Conservation (phyloP, 768 basidiomycete genomes). For the Cystobasidium tubakii region DNA sequence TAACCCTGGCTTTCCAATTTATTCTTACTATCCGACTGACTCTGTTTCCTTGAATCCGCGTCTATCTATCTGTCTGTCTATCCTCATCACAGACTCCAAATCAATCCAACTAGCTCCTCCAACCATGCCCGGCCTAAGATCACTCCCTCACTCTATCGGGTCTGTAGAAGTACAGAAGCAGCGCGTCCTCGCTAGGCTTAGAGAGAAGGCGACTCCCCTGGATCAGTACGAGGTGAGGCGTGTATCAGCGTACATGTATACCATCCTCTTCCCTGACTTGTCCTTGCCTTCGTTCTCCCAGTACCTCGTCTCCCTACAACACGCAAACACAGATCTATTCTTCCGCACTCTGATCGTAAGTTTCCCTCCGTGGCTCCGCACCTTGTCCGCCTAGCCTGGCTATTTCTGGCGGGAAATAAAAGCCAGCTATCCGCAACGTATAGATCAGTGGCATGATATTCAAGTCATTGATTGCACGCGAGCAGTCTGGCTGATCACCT, state of each 20-base stretch:
- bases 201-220: conserved; percentile 18
- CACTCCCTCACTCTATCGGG: conserved; percentile 34
- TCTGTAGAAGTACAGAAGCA: conserved; percentile 39
- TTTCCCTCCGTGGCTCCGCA: not conserved
- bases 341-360: conserved; percentile 30
- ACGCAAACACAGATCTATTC: conserved; percentile 24
- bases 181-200: conserved; percentile 42
- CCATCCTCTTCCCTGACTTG: not conserved
- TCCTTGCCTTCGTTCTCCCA: not conserved
- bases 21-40: no score
- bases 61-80: no score
- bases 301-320: conserved; percentile 31
- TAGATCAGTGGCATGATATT: no score
- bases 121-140: conserved; percentile 15
- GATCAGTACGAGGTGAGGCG: conserved; percentile 35
- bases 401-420: no score
- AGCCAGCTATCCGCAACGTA: no score
- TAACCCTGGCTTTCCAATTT: no score
- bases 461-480: no score
- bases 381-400: not conserved
- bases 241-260: not conserved
- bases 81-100: not conserved
- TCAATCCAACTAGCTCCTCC: not conserved
- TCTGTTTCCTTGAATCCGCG: no score
- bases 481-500: no score